Conservation (phyloP, 2,329 filamentous ascomycete species). For the Clarireedia hainanense region DNA sequence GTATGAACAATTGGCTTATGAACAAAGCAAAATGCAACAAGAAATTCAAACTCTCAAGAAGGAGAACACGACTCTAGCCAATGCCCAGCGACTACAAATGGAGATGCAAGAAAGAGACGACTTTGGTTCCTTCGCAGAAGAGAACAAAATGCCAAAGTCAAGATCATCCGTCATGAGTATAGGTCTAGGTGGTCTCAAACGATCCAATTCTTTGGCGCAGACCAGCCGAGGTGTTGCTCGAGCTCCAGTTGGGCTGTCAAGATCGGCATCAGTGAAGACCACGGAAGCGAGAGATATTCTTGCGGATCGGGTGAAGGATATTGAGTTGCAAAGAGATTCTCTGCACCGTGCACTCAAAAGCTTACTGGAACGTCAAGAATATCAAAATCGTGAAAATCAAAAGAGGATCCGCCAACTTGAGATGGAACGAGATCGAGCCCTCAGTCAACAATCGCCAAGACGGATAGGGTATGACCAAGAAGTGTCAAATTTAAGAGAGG, state of each 20-base stretch:
- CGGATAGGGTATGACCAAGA: conserved; percentile 78
- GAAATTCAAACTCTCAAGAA: conserved; percentile 65
- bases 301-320: conserved; percentile 78
- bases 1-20: conserved; percentile 66
- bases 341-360: conserved; percentile 81
- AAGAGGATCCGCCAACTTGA: conserved; percentile 75
- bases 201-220: conserved; percentile 59
- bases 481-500: conserved; percentile 68
- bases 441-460: conserved; percentile 55
- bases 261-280: conserved; percentile 45
- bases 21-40: conserved; percentile 79
- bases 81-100: conserved; percentile 39
- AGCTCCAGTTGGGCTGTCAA: conserved; percentile 40
- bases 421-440: conserved; percentile 65
- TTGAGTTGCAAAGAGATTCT: conserved; percentile 88
- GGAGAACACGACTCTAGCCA: conserved; percentile 50
- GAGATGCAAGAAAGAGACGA: conserved; percentile 37
- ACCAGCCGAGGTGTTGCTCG: conserved; percentile 11
- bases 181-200: conserved; percentile 39
- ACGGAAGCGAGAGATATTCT: conserved; percentile 54
- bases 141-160: conserved; percentile 30
- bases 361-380: conserved; percentile 76
- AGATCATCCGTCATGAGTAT: conserved; percentile 10
- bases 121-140: conserved; percentile 55
- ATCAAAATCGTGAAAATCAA: conserved; percentile 74